Evolutionary conservation across 2,329 filamentous ascomycete species (phyloP).

Genomic region (Paecilomyces dactylethromorphus): DNA sequence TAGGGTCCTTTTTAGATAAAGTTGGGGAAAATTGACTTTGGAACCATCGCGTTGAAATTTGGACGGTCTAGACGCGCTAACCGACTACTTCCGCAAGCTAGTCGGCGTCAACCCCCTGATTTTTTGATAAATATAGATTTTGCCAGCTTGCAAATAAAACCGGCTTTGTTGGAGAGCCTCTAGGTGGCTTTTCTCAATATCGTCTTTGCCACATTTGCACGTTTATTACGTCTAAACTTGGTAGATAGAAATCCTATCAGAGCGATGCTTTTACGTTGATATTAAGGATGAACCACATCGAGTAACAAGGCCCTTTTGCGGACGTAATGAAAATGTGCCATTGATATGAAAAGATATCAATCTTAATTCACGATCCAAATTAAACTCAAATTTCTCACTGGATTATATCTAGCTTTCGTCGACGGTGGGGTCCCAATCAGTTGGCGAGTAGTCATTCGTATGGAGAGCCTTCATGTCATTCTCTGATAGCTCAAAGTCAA

Average conservation of each 20-base stretch:
- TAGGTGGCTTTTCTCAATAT: neutral
- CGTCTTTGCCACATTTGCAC: neutral
- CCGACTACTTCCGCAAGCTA: neutral
- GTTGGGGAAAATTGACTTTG: neutral
- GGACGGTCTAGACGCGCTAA: neutral
- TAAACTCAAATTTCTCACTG: neutral
- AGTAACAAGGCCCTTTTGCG: neutral
- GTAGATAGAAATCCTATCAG: neutral
- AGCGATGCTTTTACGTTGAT: too few species aligned
- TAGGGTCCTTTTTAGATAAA: neutral
- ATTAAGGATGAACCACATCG: neutral
- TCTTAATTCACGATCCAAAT: neutral
- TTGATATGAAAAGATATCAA: neutral
- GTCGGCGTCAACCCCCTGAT: neutral
- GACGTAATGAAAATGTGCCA: neutral
- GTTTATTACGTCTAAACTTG: neutral
- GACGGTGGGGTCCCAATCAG: neutral
- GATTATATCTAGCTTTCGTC: neutral
- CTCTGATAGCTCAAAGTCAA: conserved; percentile 53
- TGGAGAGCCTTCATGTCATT: conserved; percentile 53
- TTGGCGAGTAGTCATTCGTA: conserved; percentile 42
- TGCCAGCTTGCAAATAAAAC: neutral
- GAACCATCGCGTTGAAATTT: neutral
- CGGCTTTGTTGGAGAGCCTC: neutral
- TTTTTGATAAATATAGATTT: neutral